Evolutionary conservation across 768 basidiomycete genomes (phyloP), one percentile per base, ranked within the genome.

Genomic region (Tephrocybe sp.): DNA sequence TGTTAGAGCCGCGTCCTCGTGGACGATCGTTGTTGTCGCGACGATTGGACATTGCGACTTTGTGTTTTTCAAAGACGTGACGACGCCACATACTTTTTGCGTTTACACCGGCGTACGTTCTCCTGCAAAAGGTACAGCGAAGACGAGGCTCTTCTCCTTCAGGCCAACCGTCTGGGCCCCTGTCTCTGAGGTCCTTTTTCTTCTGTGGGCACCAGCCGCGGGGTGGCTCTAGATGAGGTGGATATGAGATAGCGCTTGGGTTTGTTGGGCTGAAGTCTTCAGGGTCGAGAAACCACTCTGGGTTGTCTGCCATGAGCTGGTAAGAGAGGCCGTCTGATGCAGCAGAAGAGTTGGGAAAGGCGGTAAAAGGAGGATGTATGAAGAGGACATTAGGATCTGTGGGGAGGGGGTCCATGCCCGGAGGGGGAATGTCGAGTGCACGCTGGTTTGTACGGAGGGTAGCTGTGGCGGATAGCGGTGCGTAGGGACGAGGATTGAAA

Each of bases 61-160:
- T 91, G 65, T 92, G 89, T 62, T 92, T 91, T 68, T 92, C 90
- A 54, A 86, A 90, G 25, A 92, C 89, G 64, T 92, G 89, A 39
- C 89, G 76, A 51, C 89, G 72, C 89, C 89, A 92, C 89, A 92
- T 92, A 61, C 89, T 91, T 68, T 92, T 91, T 5, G 89, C 90
- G 62, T 92, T 92, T 26, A 89, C 87, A 9, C 89, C 89, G 3
- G 89, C 86, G 58, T 92, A 92, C 5, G 84, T 86, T 56, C 90
- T 78, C 56, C 90, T 72, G 59, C 89, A 92, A 60, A 92, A 91
- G 1, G 89, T 92, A 67, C 89, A 92, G 40, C 89, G 77, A 21
- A 92, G 74, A 15, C 86, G 71, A 7, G 89, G 89, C 58, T 89
- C 87, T 63, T 87, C 85, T 21, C 88, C 89, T 51, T 92, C 87